phyloP scores from a whole-genome alignment of 2,329 filamentous ascomycete species.

The Ceratocystis cacaofunesta region DNA sequence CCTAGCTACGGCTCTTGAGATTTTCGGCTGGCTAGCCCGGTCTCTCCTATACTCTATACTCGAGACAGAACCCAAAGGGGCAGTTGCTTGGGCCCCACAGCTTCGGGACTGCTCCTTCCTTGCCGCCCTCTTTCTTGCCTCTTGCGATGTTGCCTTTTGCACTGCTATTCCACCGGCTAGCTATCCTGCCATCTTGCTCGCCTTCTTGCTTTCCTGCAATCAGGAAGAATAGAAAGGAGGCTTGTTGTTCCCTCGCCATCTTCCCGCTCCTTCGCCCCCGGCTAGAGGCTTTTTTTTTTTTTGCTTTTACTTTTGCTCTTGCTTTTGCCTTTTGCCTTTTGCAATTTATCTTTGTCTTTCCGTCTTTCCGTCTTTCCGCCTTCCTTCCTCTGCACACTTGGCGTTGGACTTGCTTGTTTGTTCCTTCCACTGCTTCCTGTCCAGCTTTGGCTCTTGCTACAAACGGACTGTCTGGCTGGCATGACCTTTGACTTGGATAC shows the following conservation, averaged over 20 bases:
- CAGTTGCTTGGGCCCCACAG: not conserved
- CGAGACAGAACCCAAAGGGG: not conserved
- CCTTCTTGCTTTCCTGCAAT: not conserved
- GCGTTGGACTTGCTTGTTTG: not conserved
- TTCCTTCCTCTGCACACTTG: no score
- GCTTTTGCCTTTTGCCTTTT: not conserved
- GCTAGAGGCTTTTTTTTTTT: not conserved
- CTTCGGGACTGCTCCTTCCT: not conserved
- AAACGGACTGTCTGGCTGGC: not conserved
- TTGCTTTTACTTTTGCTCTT: not conserved
- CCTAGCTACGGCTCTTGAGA: not conserved
- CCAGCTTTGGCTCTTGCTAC: not conserved
- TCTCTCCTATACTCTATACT: not conserved
- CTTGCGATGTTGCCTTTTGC: not conserved
- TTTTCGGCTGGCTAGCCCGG: not conserved
- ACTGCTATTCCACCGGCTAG: not conserved
- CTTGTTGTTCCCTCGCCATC: not conserved
- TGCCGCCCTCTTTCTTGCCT: not conserved
- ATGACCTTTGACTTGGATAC: not conserved
- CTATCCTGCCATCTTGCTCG: not conserved
- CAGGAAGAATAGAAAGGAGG: not conserved
- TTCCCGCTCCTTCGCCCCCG: not conserved
- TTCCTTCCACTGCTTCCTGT: not conserved
- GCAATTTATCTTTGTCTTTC: slow-evolving; percentile 5
- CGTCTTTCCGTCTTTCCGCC: not conserved